Percentiles rank a stretch among this genome's conserved stretches.
These are phyloP conservation scores for Pisolithus thermaeus DNA, from an alignment of 1,284 basidiomycete genomes.

Conservation along the genomic window DNA sequence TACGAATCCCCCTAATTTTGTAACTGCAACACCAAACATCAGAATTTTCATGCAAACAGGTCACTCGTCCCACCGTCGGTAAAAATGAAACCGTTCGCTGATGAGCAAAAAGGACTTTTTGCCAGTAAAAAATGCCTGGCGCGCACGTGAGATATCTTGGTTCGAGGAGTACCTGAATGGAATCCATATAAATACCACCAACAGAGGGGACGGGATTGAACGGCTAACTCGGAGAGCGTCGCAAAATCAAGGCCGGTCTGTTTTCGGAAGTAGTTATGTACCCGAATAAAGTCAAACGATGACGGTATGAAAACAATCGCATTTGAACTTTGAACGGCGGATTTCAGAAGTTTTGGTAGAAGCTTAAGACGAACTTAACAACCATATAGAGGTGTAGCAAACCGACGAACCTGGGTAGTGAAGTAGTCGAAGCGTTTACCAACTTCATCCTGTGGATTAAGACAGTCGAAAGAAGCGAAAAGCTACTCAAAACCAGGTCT, in stretches of 20 bases:
- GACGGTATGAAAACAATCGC: slow-evolving; percentile 90
- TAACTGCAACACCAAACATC: slow-evolving; percentile 48
- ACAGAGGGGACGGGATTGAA: not conserved
- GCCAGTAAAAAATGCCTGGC: slow-evolving; percentile 89
- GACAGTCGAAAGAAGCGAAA: slow-evolving; percentile 72
- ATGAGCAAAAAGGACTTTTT: slow-evolving; percentile 85
- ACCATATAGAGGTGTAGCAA: not conserved
- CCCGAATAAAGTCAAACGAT: slow-evolving; percentile 94
- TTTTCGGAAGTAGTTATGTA: slow-evolving; percentile 84
- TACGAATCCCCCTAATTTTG: slow-evolving; percentile 86
- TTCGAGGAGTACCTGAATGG: slow-evolving; percentile 81
- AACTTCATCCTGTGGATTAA: slow-evolving; percentile 71
- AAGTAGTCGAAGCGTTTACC: slow-evolving; percentile 87
- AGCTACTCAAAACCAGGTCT: slow-evolving; percentile 36
- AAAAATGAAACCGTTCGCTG: slow-evolving; percentile 98
- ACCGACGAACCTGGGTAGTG: slow-evolving; percentile 62
- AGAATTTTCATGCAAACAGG: not conserved
- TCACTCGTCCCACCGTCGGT: slow-evolving; percentile 58
- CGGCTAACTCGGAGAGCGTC: slow-evolving; percentile 80
- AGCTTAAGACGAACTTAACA: slow-evolving; percentile 40
- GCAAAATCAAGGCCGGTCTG: slow-evolving; percentile 65
- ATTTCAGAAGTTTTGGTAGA: slow-evolving; percentile 78
- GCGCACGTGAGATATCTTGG: slow-evolving; percentile 88
- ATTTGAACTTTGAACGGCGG: slow-evolving; percentile 86
- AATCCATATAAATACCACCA: not conserved